phyloP scores from a whole-genome alignment of 164 flowering plant genomes.

The Vitis vinifera region DNA sequence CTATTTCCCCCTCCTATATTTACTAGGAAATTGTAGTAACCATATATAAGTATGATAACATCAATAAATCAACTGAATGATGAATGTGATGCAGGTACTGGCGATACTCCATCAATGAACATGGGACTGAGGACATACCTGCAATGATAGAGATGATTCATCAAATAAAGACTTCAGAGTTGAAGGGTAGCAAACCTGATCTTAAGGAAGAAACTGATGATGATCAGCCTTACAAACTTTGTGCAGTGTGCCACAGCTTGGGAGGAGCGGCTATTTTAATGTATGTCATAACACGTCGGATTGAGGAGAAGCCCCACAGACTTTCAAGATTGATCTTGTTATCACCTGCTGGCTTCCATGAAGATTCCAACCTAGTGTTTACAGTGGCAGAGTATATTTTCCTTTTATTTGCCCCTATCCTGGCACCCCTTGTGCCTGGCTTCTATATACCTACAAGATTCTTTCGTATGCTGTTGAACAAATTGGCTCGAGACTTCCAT shows the following conservation, averaged over 20 bases:
- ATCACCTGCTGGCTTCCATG: conserved; percentile 98
- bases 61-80: not conserved
- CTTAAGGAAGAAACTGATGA: conserved; percentile 39
- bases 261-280: conserved; percentile 96
- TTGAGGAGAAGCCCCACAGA: conserved; percentile 81
- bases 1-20: too few species aligned
- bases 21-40: too few species aligned
- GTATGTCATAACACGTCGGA: conserved; percentile 68
- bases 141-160: conserved; percentile 94
- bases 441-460: conserved; percentile 94
- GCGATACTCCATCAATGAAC: conserved; percentile 92
- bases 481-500: conserved; percentile 91
- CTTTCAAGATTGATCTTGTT: conserved; percentile 77
- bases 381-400: conserved; percentile 45
- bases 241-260: conserved; percentile 86
- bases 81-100: conserved; percentile 66
- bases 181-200: conserved; percentile 39
- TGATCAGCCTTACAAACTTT: conserved; percentile 82
- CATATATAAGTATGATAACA: not conserved
- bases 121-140: conserved; percentile 86
- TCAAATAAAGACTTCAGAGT: conserved; percentile 69
- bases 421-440: conserved; percentile 72
- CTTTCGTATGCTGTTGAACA: conserved; percentile 92
- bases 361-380: conserved; percentile 61
- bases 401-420: conserved; percentile 56